These are phyloP conservation scores for Inonotus hispidus DNA, from an alignment of 1,284 basidiomycete species.

Conservation along the genomic window DNA sequence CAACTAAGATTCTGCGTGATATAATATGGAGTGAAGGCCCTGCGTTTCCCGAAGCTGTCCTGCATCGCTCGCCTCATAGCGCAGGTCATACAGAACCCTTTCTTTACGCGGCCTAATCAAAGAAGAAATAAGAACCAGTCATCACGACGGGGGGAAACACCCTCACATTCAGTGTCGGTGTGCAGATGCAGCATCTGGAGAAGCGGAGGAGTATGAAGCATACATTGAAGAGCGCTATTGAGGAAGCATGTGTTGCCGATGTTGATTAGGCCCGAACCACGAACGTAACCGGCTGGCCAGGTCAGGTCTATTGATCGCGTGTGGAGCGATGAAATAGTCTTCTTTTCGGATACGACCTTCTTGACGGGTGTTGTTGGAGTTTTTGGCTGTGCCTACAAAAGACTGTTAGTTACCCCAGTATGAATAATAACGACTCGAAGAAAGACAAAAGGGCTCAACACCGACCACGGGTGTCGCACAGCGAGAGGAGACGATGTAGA, in stretches of 20 bases:
- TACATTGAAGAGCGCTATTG: slow-evolving; percentile 92
- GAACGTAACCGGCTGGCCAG: slow-evolving; percentile 43
- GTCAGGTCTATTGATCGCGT: slow-evolving; percentile 48
- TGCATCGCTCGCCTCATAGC: slow-evolving; percentile 50
- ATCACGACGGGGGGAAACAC: slow-evolving; percentile 8
- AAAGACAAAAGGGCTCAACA: background rate
- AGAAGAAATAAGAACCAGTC: slow-evolving; percentile 16
- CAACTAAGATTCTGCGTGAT: slow-evolving; percentile 67
- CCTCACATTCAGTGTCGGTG: slow-evolving; percentile 46
- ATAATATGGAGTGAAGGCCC: slow-evolving; percentile 52
- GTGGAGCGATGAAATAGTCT: slow-evolving; percentile 33
- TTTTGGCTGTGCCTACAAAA: background rate
- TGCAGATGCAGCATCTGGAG: slow-evolving; percentile 66
- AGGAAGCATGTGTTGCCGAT: slow-evolving; percentile 97
- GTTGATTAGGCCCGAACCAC: slow-evolving; percentile 77
- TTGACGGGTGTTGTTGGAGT: background rate
- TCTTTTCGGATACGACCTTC: background rate
- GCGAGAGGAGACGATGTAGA: background rate
- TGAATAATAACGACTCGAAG: slow-evolving; percentile 21
- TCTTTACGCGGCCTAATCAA: slow-evolving; percentile 46
- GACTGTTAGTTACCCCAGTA: background rate
- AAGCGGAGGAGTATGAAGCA: slow-evolving; percentile 91
- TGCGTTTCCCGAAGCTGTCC: slow-evolving; percentile 41
- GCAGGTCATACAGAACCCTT: slow-evolving; percentile 76
- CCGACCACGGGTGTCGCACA: background rate